A percentile compares a stretch with the other conserved stretches of the same genome.
phyloP scores from a whole-genome alignment of 306 rosid genomes.

The Vigna reflexopilosa region DNA sequence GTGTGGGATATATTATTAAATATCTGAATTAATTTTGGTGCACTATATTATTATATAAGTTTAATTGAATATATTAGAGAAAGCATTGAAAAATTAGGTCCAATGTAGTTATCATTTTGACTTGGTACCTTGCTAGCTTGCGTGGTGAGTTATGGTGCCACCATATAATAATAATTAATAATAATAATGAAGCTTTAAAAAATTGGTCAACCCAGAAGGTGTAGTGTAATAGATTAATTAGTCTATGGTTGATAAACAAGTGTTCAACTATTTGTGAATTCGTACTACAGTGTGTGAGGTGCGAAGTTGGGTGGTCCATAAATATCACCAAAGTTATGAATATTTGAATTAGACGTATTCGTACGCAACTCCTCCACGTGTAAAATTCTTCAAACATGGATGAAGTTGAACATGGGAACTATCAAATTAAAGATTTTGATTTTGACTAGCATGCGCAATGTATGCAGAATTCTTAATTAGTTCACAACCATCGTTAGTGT shows the following conservation, averaged over 20 bases:
- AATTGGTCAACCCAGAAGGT: conserved; percentile 43
- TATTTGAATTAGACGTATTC: background rate
- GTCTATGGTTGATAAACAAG: conserved; percentile 35
- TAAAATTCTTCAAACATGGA: conserved; percentile 26
- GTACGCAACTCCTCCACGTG: conserved; percentile 13
- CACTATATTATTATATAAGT: background rate
- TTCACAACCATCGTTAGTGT: background rate
- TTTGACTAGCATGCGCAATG: conserved; percentile 1
- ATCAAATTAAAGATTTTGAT: background rate
- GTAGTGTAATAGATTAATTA: conserved; percentile 38
- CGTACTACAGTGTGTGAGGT: background rate
- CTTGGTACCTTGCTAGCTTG: background rate
- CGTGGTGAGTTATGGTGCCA: conserved; percentile 38
- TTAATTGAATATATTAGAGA: background rate
- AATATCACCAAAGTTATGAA: background rate
- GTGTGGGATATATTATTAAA: conserved; percentile 15
- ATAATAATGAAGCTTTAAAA: conserved; percentile 1
- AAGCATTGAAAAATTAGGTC: background rate
- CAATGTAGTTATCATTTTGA: conserved; percentile 30
- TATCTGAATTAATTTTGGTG: conserved; percentile 3
- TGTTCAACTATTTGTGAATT: conserved; percentile 24
- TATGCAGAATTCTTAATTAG: background rate
- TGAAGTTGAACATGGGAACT: background rate
- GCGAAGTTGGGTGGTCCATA: conserved; percentile 25
- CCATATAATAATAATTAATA: background rate